Conservation (phyloP, 2,329 filamentous ascomycete genomes). For the Exserohilum turcica region DNA sequence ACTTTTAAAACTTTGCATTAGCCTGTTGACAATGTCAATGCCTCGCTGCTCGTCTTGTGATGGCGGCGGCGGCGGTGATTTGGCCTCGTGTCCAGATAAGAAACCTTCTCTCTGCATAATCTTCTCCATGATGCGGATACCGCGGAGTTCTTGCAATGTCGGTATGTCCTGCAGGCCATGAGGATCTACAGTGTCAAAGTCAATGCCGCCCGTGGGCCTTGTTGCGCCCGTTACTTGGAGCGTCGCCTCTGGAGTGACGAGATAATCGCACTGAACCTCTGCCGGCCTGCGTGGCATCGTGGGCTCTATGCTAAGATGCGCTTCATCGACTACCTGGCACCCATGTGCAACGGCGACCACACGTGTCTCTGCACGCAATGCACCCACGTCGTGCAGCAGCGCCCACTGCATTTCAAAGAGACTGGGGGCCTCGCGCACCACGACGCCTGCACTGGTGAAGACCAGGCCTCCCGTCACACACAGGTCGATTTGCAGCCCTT, state of each 20-base stretch:
- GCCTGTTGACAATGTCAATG: slow-evolving; percentile 39
- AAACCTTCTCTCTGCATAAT: slow-evolving; percentile 37
- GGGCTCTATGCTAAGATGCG: slow-evolving; percentile 23
- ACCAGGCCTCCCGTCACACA: slow-evolving; percentile 51
- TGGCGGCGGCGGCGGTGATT: slow-evolving; percentile 11
- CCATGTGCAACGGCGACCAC: slow-evolving; percentile 49
- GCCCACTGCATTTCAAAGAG: slow-evolving; percentile 54
- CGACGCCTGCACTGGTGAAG: slow-evolving; percentile 47
- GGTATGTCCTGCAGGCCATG: slow-evolving; percentile 49
- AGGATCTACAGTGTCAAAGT: slow-evolving; percentile 47
- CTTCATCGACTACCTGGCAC: slow-evolving; percentile 50
- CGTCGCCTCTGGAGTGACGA: slow-evolving; percentile 46
- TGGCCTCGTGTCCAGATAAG: slow-evolving; percentile 9
- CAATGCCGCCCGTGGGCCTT: slow-evolving; percentile 46
- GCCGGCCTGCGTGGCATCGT: slow-evolving; percentile 38
- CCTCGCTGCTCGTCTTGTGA: slow-evolving; percentile 39
- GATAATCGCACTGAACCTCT: slow-evolving; percentile 51
- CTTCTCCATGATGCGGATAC: slow-evolving; percentile 44
- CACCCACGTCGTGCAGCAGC: slow-evolving; percentile 45
- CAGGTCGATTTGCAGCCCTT: slow-evolving; percentile 39
- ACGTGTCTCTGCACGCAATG: slow-evolving; percentile 31
- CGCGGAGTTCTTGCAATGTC: slow-evolving; percentile 43
- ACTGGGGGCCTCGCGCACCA: slow-evolving; percentile 50
- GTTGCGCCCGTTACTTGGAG: slow-evolving; percentile 34
- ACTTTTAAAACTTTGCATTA: slow-evolving; percentile 38